Evolutionary conservation across 345 rosid genomes (phyloP), one percentile per base, ranked within the genome.

Genomic region (Arabis hirsuta): DNA sequence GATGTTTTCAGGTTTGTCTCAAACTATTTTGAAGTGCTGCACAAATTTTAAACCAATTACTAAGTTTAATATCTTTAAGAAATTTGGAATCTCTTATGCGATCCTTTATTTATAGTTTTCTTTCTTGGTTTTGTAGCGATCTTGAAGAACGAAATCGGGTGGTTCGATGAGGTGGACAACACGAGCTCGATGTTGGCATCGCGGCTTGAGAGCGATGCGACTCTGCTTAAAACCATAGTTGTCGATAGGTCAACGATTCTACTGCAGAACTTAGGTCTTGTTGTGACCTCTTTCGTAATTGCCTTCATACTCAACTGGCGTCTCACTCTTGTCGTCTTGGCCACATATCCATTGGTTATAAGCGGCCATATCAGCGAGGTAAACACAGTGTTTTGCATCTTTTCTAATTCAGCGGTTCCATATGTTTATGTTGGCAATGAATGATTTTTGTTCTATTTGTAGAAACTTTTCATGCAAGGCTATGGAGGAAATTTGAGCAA

Each of bases 321-420:
- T 75, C 82, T 94, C 61, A 84, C 99, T 24, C 95, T 89, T 48
- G 92, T 94, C 31, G 90, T 94, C 72, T 68, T 94, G 24, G 96
- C 97, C 26, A 85, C 91, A 32, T 91, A 78, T 69, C 99, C 99
- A 16, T 76, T 94, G 71, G 65, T 87, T 83, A 91, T 94, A 43
- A 84, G 99, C 41, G 97, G 99, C 7, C 99, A 94, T 79, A 89
- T 94, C 65, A 91, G 99, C 47, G 99, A 95, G 99, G 99, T 94
- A 81, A 36, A 26, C 27, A 11, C 19, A 47, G 12, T 26, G 10
- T 24, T 64, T 59, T 22, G 24, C 24, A 22, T 22, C 24, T 22
- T 22, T 22, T 22, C 24, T 53, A 19, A 38, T 54, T 72, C 2
- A 31, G 29, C 2, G 0, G 27, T 42, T 65, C 8, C 8, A 11